Evolutionary conservation across 75 land plant species (phyloP).

Genomic region (Sequoia sempervirens): DNA sequence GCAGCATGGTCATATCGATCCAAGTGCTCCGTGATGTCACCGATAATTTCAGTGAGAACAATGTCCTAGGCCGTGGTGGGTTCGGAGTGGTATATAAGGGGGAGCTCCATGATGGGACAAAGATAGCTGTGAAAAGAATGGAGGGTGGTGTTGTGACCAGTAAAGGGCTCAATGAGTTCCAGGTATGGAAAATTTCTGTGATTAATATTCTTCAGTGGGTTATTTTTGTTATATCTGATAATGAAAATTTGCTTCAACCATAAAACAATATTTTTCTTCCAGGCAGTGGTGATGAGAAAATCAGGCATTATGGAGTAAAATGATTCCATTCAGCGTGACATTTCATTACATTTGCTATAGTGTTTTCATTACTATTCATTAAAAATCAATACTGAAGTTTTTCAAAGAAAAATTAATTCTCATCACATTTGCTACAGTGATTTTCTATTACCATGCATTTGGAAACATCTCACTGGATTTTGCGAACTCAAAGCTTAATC

Average conservation of each 20-base stretch:
- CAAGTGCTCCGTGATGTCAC: slow-evolving; percentile 72
- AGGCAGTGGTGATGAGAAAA: not conserved
- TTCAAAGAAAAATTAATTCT: not conserved
- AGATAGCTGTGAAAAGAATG: slow-evolving; percentile 94
- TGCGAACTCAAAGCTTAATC: not conserved
- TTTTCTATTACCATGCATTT: no score
- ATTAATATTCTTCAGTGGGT: not conserved
- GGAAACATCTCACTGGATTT: not conserved
- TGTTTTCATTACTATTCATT: not conserved
- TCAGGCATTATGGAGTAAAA: not conserved
- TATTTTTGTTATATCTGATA: not conserved
- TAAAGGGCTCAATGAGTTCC: slow-evolving; percentile 76
- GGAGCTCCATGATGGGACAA: slow-evolving; percentile 84
- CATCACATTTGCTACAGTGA: no score
- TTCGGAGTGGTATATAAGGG: slow-evolving; percentile 76
- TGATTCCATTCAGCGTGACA: not conserved
- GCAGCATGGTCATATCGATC: slow-evolving; percentile 85
- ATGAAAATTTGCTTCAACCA: not conserved
- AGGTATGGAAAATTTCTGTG: slow-evolving; percentile 20
- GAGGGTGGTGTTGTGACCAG: slow-evolving; percentile 58
- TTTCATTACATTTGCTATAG: not conserved
- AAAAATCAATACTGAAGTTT: not conserved
- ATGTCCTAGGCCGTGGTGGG: slow-evolving; percentile 56
- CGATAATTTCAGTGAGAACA: slow-evolving; percentile 68
- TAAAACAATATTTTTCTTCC: not conserved